Evolutionary conservation across 495 filamentous ascomycete species (phyloP), one percentile per base, ranked within the genome.

Genomic region (Xylaria scruposa): DNA sequence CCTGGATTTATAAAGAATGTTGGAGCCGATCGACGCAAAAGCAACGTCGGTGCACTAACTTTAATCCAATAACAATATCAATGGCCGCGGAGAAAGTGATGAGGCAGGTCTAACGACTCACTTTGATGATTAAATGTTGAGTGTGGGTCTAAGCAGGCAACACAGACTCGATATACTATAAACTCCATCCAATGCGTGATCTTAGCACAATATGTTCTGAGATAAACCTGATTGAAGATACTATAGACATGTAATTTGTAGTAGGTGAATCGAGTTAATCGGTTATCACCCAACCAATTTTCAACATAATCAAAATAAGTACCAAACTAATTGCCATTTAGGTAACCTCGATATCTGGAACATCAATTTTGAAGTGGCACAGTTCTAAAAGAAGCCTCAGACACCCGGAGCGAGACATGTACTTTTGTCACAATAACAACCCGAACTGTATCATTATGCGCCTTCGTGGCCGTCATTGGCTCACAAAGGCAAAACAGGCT

Each of bases 401-500:
- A 8, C 8, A 38, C 36, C 36, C 6, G 8, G 36, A 38, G 6
- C 36, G 1, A 38, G 36, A 38, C 36, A 38, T 65, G 40, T 65
- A 65, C 40, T 65, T 64, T 65, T 40, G 24, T 47, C 21, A 42
- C 21, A 19, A 65, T 49, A 21, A 69, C n/a, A 21, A 61, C 38
- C 67, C 42, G 58, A 3, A 38, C 58, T 64, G 68, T 36, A 54
- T 8, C 49, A 51, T 36, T 49, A 24, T 64, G 56, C 56, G 56
- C 54, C 56, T 31, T 44, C 36, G 38, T 59, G 46, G 40, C 46
- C 69, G 60, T 47, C 38, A 71, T 71, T 71, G 69, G 69, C 69
- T 71, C 69, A 29, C 46, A 63, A 19, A 58, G 60, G n/a, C 42
- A 66, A 64, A 71, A 60, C 70, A 71, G 62, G 70, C 36, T 64